phyloP scores from a whole-genome alignment of 805 yeast genomes.

The Saccharomycopsis synnaedendra region DNA sequence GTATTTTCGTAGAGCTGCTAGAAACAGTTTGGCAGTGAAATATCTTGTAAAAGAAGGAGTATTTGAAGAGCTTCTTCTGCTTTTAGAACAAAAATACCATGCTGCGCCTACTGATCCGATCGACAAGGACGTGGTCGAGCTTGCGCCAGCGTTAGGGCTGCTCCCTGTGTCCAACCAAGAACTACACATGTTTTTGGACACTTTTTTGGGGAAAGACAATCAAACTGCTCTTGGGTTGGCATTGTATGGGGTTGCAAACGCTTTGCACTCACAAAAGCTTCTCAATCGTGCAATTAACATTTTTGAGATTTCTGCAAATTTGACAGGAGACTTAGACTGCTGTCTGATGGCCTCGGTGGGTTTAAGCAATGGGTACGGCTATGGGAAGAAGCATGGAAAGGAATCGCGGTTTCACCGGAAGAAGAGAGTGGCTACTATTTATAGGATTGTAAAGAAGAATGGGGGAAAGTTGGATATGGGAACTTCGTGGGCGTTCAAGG shows the following conservation, averaged over 20 bases:
- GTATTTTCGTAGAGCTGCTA: conserved; percentile 10
- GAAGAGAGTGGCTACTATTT: conserved; percentile 13
- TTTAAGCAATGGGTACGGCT: conserved; percentile 15
- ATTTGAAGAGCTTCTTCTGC: conserved; percentile 5
- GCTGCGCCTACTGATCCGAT: neutral
- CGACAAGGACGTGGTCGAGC: neutral
- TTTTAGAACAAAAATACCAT: neutral
- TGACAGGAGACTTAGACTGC: conserved; percentile 15
- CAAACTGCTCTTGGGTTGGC: conserved; percentile 14
- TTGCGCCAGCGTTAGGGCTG: neutral
- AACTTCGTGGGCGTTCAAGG: conserved; percentile 15
- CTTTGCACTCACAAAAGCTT: conserved; percentile 4
- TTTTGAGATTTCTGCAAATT: conserved; percentile 12
- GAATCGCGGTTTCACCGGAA: conserved; percentile 6
- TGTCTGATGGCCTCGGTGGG: conserved; percentile 14
- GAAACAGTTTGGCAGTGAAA: conserved; percentile 7
- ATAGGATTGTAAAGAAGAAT: conserved; percentile 13
- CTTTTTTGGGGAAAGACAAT: conserved; percentile 13
- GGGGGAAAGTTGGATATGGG: conserved; percentile 14
- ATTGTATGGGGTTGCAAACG: conserved; percentile 14
- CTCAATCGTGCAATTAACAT: conserved; percentile 13
- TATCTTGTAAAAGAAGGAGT: conserved; percentile 1
- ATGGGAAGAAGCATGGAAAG: conserved; percentile 6
- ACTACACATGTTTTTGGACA: conserved; percentile 2
- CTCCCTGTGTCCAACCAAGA: conserved; percentile 9